phyloP scores from a whole-genome alignment of 208 protist genomes.

The Acanthamoeba castellanii region DNA sequence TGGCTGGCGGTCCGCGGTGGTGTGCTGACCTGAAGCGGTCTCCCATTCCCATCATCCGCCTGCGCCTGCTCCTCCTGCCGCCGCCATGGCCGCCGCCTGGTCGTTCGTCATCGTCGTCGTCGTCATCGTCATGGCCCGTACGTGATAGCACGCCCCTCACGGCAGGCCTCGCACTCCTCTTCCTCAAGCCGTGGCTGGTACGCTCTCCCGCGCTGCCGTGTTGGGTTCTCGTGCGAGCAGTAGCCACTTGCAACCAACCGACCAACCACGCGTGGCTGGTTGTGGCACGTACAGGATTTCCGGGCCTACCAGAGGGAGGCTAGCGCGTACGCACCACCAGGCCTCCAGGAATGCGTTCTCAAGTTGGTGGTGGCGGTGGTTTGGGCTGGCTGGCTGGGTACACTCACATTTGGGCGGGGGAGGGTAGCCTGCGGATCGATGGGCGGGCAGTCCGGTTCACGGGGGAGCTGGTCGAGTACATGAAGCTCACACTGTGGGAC shows the following conservation, averaged over 20 bases:
- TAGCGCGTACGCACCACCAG: background rate
- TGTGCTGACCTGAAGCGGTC: no score
- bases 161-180: constrained; percentile 23
- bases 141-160: background rate
- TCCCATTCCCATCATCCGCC: no score
- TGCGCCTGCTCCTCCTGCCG: no score
- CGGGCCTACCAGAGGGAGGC: background rate
- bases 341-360: background rate
- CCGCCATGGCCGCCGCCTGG: no score
- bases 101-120: background rate
- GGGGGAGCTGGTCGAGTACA: constrained; percentile 23
- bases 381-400: no score
- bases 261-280: background rate
- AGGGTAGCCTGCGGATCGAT: constrained; percentile 5
- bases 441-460: constrained; percentile 28
- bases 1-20: no score
- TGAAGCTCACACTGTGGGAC: constrained; percentile 5
- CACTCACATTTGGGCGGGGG: no score
- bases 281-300: background rate
- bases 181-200: constrained; percentile 47
- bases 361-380: no score
- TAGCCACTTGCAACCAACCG: no score
- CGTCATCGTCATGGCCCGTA: background rate
- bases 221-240: no score
- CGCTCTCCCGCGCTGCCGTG: background rate